These are phyloP conservation scores for Leishmania braziliensis DNA, from an alignment of 208 protist genomes.

Conservation along the genomic window DNA sequence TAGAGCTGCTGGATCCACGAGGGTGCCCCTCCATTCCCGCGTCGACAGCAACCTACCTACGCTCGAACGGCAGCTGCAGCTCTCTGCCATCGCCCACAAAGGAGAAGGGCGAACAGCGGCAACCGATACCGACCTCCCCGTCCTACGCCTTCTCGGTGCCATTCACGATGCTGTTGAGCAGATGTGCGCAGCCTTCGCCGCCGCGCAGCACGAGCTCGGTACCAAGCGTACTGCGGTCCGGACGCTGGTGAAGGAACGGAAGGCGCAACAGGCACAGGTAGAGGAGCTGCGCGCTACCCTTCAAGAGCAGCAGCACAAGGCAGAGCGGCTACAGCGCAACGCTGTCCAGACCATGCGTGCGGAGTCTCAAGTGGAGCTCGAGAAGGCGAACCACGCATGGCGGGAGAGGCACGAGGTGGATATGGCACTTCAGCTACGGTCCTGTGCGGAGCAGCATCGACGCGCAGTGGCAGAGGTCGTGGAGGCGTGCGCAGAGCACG, in stretches of 20 bases:
- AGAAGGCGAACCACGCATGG: slow-evolving; percentile 1
- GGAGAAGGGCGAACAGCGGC: neutral
- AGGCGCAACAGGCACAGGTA: slow-evolving; percentile 24
- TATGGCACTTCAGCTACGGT: neutral
- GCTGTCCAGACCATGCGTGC: slow-evolving; percentile 1
- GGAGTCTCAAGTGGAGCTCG: slow-evolving; percentile 17
- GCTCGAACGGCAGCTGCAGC: neutral
- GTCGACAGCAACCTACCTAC: neutral
- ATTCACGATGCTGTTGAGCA: slow-evolving; percentile 16
- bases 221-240: slow-evolving; percentile 28
- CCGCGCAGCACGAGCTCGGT: neutral
- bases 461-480: slow-evolving; percentile 9
- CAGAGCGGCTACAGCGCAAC: slow-evolving; percentile 13
- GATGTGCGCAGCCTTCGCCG: neutral
- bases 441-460: slow-evolving; percentile 3
- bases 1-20: neutral
- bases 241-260: slow-evolving; percentile 23
- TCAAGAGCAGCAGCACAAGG: slow-evolving; percentile 16
- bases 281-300: slow-evolving; percentile 7
- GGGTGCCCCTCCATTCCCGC: neutral
- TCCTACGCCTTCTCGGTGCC: slow-evolving; percentile 1
- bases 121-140: neutral
- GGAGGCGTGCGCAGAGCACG: slow-evolving; percentile 5
- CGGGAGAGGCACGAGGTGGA: slow-evolving; percentile 2
- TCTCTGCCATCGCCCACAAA: neutral